Base-by-base conservation (phyloP, 257 asterid genomes). In the Plantago elongata region DNA sequence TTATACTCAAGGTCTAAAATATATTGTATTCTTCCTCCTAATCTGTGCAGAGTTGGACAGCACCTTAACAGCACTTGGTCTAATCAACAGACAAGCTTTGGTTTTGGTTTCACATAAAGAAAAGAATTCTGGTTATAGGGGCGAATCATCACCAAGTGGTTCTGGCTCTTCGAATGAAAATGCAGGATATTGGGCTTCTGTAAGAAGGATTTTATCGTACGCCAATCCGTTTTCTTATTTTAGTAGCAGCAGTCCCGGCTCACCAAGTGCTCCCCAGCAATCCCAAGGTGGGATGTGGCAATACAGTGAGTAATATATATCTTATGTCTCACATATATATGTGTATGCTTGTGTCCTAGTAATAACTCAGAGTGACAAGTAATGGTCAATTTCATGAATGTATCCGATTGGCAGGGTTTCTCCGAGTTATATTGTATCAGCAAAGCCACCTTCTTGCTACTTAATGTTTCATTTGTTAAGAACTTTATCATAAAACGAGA, bases 211-310 rank as follows among this genome's bases (percentile, higher is more conserved):
- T 60, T 18, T 92, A 55, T 89, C 91, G 42, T 89, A 89, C 49
- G 75, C 79, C 64, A 89, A 89, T 75, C 87, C 96, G 15, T 72
- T 92, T 55, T 92, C 97, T 14, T 89, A 89, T 70, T 75, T 86
- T 67, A 51, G 75, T 71, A 78, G 86, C 65, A 65, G 40, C 40
- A 34, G 74, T 51, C 67, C 79, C 68, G 65, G 64, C 65, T 65
- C 90, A 15, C 30, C 79, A 18, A 73, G 67, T 75, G 61, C 75
- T 49, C 59, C 72, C 45, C 82, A 73, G 74, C 89, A 79, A 66
- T 64, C 91, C 55, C 83, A 69, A 62, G 71, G 65, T 67, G 79
- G 82, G 79, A 34, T 63, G 44, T 66, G 79, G 92, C 87, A 81
- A 73, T 75, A 81, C 47, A 61, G 96, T 91, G 61, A 69, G 82